phyloP scores from a whole-genome alignment of 1,139 yeast genomes.

The Kodamaea derodonti region DNA sequence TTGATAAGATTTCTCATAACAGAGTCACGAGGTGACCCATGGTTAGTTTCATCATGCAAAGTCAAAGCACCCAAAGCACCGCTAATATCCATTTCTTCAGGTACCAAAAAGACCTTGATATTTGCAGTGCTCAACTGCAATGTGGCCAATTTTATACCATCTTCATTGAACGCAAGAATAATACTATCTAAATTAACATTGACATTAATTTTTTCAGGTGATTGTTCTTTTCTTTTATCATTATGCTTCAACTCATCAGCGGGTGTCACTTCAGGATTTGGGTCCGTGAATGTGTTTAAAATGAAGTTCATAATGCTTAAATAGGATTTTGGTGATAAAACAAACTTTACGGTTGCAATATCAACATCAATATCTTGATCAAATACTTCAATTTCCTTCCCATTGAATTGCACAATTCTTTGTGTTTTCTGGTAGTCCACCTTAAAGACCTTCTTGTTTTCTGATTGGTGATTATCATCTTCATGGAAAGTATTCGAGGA shows the following conservation, averaged over 20 bases:
- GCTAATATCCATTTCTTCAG: conserved; percentile 71
- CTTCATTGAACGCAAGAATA: conserved; percentile 75
- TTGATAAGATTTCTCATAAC: conserved; percentile 62
- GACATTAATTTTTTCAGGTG: conserved; percentile 74
- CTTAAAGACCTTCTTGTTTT: conserved; percentile 51
- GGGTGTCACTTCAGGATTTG: conserved; percentile 63
- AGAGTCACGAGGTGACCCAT: conserved; percentile 59
- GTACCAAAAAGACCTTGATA: conserved; percentile 61
- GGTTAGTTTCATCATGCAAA: conserved; percentile 70
- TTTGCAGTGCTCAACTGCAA: conserved; percentile 71
- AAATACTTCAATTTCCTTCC: conserved; percentile 60
- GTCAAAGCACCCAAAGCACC: conserved; percentile 81
- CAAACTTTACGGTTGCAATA: conserved; percentile 76
- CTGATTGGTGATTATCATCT: conserved; percentile 24
- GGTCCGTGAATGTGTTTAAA: conserved; percentile 83
- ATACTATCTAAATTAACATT: conserved; percentile 70
- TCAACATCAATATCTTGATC: conserved; percentile 77
- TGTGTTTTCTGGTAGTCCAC: conserved; percentile 57
- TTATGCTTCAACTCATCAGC: conserved; percentile 68
- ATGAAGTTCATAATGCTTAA: conserved; percentile 77
- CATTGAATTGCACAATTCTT: conserved; percentile 58
- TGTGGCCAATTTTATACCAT: conserved; percentile 78
- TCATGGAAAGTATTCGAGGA: conserved; percentile 56
- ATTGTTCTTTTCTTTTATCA: conserved; percentile 46
- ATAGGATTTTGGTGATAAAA: conserved; percentile 72